phyloP scores from a whole-genome alignment of 805 yeast genomes.

The Yarrowia phangngaensis region DNA sequence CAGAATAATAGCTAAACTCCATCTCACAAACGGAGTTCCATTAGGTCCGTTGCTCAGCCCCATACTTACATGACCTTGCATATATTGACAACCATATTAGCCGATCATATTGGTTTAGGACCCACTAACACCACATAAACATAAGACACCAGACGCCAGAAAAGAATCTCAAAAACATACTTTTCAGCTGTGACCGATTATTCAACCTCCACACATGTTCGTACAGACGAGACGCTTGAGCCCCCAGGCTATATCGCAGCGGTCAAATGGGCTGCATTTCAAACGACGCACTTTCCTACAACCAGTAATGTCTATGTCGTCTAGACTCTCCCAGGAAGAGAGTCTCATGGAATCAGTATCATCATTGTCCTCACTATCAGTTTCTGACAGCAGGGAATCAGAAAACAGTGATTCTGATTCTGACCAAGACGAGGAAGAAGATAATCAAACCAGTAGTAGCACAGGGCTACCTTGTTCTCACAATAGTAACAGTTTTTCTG shows the following conservation, averaged over 20 bases:
- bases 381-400: not conserved
- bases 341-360: constrained; percentile 4
- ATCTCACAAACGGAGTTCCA: too few species aligned
- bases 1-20: too few species aligned
- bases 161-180: too few species aligned
- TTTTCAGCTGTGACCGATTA: constrained; percentile 9
- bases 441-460: not conserved
- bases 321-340: constrained; percentile 13
- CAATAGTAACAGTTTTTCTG: not conserved
- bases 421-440: not conserved
- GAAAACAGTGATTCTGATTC: not conserved
- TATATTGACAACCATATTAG: too few species aligned
- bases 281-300: constrained; percentile 10
- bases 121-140: not conserved
- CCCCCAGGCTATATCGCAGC: constrained; percentile 26
- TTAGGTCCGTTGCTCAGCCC: too few species aligned
- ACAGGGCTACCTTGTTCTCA: constrained; percentile 1
- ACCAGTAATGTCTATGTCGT: constrained; percentile 12
- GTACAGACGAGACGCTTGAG: constrained; percentile 2
- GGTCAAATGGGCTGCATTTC: constrained; percentile 28
- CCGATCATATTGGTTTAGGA: not conserved
- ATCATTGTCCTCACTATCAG: not conserved
- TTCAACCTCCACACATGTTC: constrained; percentile 1
- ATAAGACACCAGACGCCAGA: too few species aligned
- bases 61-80: constrained; percentile 22